Percentiles rank a stretch among this genome's conserved stretches.
Evolutionary conservation across 768 basidiomycete species (phyloP).

Genomic region (Naganishia vaughanmartiniae): DNA sequence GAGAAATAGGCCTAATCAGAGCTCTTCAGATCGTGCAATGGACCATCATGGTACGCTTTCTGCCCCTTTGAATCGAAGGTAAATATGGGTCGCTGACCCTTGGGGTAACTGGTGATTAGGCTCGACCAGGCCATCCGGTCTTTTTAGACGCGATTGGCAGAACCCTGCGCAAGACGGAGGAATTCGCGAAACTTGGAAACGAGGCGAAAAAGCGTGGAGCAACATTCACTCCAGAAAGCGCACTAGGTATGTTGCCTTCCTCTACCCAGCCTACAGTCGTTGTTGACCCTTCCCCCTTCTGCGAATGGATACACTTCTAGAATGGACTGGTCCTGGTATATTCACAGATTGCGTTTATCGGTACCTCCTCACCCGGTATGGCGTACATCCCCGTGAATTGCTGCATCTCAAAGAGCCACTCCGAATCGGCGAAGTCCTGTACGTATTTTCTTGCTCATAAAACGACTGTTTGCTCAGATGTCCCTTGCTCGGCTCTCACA

Average conservation of each 20-base stretch:
- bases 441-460: background rate
- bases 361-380: constrained; percentile 42
- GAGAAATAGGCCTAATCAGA: constrained; percentile 37
- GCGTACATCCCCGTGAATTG: constrained; percentile 38
- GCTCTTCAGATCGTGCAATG: constrained; percentile 43
- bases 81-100: too few species aligned
- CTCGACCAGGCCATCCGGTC: constrained; percentile 37
- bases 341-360: constrained; percentile 43
- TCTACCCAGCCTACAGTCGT: background rate
- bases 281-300: background rate
- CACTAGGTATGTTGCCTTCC: constrained; percentile 27
- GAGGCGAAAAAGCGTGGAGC: constrained; percentile 33
- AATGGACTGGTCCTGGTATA: constrained; percentile 43
- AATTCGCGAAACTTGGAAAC: constrained; percentile 22
- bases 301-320: background rate
- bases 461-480: background rate
- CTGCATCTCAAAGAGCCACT: constrained; percentile 39
- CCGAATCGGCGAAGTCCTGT: constrained; percentile 41
- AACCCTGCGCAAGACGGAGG: constrained; percentile 37
- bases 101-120: background rate
- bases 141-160: constrained; percentile 40
- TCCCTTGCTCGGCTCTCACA: background rate
- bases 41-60: constrained; percentile 39
- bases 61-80: background rate
- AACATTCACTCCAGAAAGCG: constrained; percentile 35